Conservation (phyloP, 2,329 filamentous ascomycete species). For the Ampelomyces quisqualis region DNA sequence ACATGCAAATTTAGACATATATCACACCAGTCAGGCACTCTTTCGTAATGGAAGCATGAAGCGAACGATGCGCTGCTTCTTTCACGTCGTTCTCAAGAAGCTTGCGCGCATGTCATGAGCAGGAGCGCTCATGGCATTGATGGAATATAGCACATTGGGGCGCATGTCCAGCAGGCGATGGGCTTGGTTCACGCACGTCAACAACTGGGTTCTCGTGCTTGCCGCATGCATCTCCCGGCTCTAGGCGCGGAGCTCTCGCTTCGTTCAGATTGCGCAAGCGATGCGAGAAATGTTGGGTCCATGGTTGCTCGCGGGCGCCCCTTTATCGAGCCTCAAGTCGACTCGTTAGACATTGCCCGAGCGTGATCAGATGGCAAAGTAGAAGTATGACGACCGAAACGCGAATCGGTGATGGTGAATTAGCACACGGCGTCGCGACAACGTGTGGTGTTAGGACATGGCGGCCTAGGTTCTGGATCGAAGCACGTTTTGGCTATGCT, state of each 20-base stretch:
- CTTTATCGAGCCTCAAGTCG: background rate
- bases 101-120: background rate
- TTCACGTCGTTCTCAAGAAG: background rate
- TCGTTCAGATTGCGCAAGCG: conserved; percentile 4
- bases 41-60: background rate
- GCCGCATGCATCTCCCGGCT: conserved; percentile 1
- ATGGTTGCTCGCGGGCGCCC: conserved; percentile 3
- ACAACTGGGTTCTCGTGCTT: conserved; percentile 3
- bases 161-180: conserved; percentile 1
- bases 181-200: conserved; percentile 2
- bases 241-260: background rate
- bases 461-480: background rate
- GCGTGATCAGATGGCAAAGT: background rate
- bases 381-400: background rate
- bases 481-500: background rate
- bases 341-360: background rate
- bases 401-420: background rate
- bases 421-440: background rate
- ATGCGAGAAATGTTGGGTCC: conserved; percentile 8
- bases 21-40: conserved; percentile 1
- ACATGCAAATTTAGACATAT: background rate
- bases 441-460: conserved; percentile 7
- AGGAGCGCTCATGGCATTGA: background rate
- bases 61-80: background rate
- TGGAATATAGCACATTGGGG: background rate